Base-by-base conservation (phyloP, 2,329 filamentous ascomycete genomes). In the Monosporascus ibericus region DNA sequence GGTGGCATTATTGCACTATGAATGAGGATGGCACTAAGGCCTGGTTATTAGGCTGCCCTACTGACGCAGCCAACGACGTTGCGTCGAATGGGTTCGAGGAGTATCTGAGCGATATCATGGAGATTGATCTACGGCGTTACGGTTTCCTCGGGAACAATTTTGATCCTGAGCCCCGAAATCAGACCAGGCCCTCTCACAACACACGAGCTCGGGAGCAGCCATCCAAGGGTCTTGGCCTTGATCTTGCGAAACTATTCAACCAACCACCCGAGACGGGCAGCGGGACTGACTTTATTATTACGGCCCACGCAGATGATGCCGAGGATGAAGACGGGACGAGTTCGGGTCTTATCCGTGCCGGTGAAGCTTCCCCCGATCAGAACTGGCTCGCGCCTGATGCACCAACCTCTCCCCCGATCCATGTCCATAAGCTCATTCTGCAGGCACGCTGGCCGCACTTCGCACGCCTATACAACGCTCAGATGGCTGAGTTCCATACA, bases 1-100 rank as follows among this genome's bases (percentile, higher is more conserved):
- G 92, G 54, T 99, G 94, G 94, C 92, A 97, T 69, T 99, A 99
- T 67, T 97, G 94, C 68, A 95, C 91, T 3, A 88, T 96, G 72
- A 95, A 96, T 66, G 86, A 94, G 55, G 90, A 95, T 62, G 92
- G 92, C 6, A 96, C 94, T 6, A 96, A 95, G 67, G 94, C 91
- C 7, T 99, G 94, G 92, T 77, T 99, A 24, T 79, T 99, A n/a
- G 94, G 94, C 8, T 96, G 91, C 63, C 88, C 88, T 2, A 86
- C 88, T 3, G 90, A 96, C 40, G 73, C 79, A 18, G 76, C 80
- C 6, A 83, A 85, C 47, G 86, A 86, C 39, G 75, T 86, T 17
- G 86, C 81, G 2, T 79, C 82, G 15, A 86, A 84, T 52, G 84
- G 83, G 3, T 86, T 91, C 53, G 92, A 96, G 65, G 92, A 96